A percentile compares a stretch with the other conserved stretches of the same genome.
Conservation (phyloP, 2,329 filamentous ascomycete genomes). For the Microthyrium microscopicum region DNA sequence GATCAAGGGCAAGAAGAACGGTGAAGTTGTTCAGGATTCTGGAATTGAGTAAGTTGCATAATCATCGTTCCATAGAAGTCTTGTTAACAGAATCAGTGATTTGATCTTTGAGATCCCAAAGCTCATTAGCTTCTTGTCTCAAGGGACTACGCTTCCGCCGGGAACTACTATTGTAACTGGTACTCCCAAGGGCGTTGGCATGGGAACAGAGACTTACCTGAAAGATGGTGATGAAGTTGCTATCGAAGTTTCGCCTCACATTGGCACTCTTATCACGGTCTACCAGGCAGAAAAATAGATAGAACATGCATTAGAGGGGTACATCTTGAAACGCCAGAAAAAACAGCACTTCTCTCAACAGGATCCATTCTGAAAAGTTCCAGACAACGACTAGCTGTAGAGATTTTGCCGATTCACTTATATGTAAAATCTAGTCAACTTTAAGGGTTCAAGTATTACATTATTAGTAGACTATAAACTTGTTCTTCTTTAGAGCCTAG, state of each 20-base stretch:
- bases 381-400: no score
- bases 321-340: no score
- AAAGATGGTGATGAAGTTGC: slow-evolving; percentile 30
- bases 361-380: no score
- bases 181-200: slow-evolving; percentile 26
- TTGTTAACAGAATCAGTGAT: slow-evolving; percentile 16
- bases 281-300: no score
- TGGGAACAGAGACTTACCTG: slow-evolving; percentile 26
- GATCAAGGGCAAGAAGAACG: slow-evolving; percentile 27
- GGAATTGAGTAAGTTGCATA: slow-evolving; percentile 14
- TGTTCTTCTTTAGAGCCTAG: no score
- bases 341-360: no score
- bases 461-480: no score
- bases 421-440: no score
- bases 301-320: no score
- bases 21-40: slow-evolving; percentile 25
- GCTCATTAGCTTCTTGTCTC: slow-evolving; percentile 27
- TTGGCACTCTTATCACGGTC: slow-evolving; percentile 34
- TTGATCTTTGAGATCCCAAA: slow-evolving; percentile 29
- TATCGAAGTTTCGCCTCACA: slow-evolving; percentile 31
- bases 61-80: not conserved
- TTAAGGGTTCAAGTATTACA: no score
- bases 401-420: no score
- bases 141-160: slow-evolving; percentile 28
- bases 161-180: slow-evolving; percentile 35